Evolutionary conservation across 2,329 filamentous ascomycete genomes (phyloP).

Genomic region (Pseudocercospora eumusae): DNA sequence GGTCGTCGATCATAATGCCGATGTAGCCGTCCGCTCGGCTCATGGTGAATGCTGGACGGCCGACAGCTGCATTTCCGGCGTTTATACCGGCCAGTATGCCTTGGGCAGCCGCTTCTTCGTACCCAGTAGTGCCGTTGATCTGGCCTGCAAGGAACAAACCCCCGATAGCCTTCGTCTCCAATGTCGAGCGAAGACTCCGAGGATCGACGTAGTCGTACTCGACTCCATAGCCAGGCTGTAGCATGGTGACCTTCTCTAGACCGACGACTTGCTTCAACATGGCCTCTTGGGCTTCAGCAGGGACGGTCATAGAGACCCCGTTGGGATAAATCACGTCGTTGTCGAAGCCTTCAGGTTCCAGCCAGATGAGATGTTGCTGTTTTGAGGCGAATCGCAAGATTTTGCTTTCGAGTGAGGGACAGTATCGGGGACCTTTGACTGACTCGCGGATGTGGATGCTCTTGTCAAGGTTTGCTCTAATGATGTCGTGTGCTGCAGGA

Average conservation of each 20-base stretch:
- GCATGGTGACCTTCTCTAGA: constrained; percentile 84
- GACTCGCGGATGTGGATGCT: constrained; percentile 95
- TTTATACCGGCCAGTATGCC: constrained; percentile 92
- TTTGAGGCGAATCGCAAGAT: constrained; percentile 84
- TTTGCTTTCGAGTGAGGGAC: constrained; percentile 92
- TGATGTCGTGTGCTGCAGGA: constrained; percentile 74
- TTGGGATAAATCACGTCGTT: constrained; percentile 93
- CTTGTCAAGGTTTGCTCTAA: constrained; percentile 88
- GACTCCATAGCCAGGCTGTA: constrained; percentile 93
- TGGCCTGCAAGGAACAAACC: constrained; percentile 93
- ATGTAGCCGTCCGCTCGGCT: constrained; percentile 90
- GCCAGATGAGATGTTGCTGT: constrained; percentile 84
- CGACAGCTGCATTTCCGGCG: constrained; percentile 75
- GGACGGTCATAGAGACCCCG: constrained; percentile 95
- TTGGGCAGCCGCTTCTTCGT: constrained; percentile 95
- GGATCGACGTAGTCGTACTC: constrained; percentile 99
- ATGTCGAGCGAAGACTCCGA: constrained; percentile 77
- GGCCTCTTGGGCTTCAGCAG: constrained; percentile 79
- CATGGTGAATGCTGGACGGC: constrained; percentile 66
- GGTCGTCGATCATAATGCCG: constrained; percentile 97
- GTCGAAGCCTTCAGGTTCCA: constrained; percentile 93
- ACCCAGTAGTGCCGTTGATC: constrained; percentile 97
- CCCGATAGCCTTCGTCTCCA: constrained; percentile 88
- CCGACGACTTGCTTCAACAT: constrained; percentile 86
- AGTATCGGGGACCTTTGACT: constrained; percentile 91